Conservation (phyloP, 1,284 basidiomycete genomes). For the Inonotus obliquus region DNA sequence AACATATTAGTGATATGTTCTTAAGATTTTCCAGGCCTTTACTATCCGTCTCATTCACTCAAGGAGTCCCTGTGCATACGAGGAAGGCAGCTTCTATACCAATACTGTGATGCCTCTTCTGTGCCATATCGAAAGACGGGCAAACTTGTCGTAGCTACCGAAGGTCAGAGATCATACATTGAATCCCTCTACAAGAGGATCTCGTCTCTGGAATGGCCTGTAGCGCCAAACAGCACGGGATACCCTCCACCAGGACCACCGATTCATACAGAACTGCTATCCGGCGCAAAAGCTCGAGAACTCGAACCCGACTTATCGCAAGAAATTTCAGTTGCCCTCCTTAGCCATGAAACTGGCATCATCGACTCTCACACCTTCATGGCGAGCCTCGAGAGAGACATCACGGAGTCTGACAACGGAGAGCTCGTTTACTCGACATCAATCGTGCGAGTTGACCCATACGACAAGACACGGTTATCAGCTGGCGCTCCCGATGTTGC, state of each 20-base stretch:
- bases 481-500: conserved; percentile 25
- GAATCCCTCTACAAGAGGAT: conserved; percentile 65
- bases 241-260: conserved; percentile 25
- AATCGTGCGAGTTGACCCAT: conserved; percentile 84
- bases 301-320: conserved; percentile 81
- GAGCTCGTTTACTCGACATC: conserved; percentile 79
- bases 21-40: conserved; percentile 50
- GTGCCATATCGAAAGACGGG: conserved; percentile 76
- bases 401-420: conserved; percentile 65
- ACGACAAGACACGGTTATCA: conserved; percentile 26
- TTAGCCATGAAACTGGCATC: conserved; percentile 88
- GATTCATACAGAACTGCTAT: conserved; percentile 67
- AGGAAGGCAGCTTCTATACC: conserved; percentile 83
- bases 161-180: conserved; percentile 66
- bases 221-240: conserved; percentile 28
- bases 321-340: conserved; percentile 70
- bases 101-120: conserved; percentile 60
- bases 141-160: conserved; percentile 82
- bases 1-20: neutral
- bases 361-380: conserved; percentile 84
- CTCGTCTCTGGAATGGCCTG: conserved; percentile 46
- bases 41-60: conserved; percentile 81
- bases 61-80: conserved; percentile 88
- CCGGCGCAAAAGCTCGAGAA: conserved; percentile 64
- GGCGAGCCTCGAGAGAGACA: conserved; percentile 75